Conservation (phyloP, 768 basidiomycete genomes). For the Serendipita vermifera region DNA sequence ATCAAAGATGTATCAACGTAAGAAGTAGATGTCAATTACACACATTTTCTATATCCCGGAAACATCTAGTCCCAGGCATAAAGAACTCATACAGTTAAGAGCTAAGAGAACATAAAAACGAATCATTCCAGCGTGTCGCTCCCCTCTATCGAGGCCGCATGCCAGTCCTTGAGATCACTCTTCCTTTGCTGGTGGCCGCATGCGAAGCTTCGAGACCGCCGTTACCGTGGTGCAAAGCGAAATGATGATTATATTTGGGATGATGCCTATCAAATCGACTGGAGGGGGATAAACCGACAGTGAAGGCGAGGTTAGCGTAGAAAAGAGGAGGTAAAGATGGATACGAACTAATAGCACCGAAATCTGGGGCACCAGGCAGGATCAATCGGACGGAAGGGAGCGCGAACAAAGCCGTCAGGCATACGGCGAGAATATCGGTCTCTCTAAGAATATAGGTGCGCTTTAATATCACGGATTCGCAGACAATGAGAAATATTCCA, state of each 20-base stretch:
- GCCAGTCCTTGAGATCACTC: no score
- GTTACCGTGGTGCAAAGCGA: not conserved
- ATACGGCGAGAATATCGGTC: conserved; percentile 6
- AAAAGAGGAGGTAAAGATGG: not conserved
- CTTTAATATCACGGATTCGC: not conserved
- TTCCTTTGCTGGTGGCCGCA: not conserved
- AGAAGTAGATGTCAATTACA: no score
- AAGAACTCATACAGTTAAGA: no score
- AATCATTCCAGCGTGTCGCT: no score
- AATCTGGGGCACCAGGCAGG: conserved; percentile 6
- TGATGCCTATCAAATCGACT: conserved; percentile 6
- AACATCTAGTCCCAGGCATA: no score
- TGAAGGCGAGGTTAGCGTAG: not conserved
- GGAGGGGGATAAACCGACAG: no score
- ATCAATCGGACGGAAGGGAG: not conserved
- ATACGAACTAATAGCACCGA: conserved; percentile 1
- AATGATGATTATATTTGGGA: conserved; percentile 1
- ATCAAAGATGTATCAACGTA: not conserved
- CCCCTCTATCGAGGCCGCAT: no score
- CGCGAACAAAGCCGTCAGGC: not conserved
- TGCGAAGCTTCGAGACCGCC: not conserved
- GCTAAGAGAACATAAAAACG: no score
- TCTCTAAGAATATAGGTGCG: not conserved
- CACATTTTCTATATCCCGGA: no score
- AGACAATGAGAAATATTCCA: not conserved